Percentiles rank a stretch among this genome's conserved stretches.
These are phyloP conservation scores for Colletotrichum truncatum DNA, from an alignment of 2,329 filamentous ascomycete genomes.

Conservation along the genomic window DNA sequence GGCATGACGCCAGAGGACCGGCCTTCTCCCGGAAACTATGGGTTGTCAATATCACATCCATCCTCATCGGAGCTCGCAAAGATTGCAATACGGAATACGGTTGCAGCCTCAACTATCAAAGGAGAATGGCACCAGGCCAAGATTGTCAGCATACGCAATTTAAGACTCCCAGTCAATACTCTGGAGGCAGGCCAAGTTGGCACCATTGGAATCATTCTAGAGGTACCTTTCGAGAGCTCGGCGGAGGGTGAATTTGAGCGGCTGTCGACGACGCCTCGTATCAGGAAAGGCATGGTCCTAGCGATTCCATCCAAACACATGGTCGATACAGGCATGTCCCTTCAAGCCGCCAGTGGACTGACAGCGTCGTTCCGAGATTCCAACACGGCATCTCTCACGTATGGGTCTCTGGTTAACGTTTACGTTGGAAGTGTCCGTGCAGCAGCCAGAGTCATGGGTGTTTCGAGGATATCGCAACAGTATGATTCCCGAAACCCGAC, in stretches of 20 bases:
- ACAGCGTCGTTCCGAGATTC: constrained; percentile 75
- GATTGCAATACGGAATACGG: constrained; percentile 60
- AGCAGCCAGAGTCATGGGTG: constrained; percentile 70
- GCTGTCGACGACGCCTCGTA: constrained; percentile 47
- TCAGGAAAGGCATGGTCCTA: constrained; percentile 87
- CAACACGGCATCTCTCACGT: constrained; percentile 69
- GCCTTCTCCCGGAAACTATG: constrained; percentile 56
- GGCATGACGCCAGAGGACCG: constrained; percentile 54
- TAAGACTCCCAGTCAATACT: constrained; percentile 82
- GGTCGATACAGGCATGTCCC: constrained; percentile 62
- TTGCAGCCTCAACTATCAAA: constrained; percentile 60
- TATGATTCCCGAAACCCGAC: constrained; percentile 20
- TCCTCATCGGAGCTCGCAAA: constrained; percentile 62
- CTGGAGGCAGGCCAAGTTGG: constrained; percentile 86
- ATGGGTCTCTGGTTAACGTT: constrained; percentile 78
- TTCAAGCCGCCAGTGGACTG: constrained; percentile 74
- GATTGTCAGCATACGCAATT: constrained; percentile 86
- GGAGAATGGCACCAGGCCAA: constrained; percentile 83
- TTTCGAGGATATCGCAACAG: constrained; percentile 5
- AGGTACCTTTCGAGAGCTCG: constrained; percentile 46
- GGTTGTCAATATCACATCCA: constrained; percentile 61
- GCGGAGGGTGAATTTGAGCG: constrained; percentile 41
- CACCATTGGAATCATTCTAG: constrained; percentile 82
- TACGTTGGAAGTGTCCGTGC: constrained; percentile 90
- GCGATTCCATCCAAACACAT: constrained; percentile 69